Percentiles rank a stretch among this genome's conserved stretches.
Conservation (phyloP, 2,329 filamentous ascomycete genomes). For the Paecilomyces sp. region DNA sequence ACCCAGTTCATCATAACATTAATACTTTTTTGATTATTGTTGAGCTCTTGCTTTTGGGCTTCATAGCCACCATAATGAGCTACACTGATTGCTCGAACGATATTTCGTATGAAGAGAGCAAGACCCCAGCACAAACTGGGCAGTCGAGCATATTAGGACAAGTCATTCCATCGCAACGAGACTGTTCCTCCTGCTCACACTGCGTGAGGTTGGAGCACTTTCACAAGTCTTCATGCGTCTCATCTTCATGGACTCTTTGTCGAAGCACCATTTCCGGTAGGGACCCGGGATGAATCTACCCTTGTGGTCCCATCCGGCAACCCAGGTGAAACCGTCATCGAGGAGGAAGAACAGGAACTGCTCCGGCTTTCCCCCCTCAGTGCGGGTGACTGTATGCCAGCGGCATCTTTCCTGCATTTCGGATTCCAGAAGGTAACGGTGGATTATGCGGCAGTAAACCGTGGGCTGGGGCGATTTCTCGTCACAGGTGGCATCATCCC, state of each 20-base stretch:
- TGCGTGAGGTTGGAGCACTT: constrained; percentile 29
- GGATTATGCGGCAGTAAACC: constrained; percentile 43
- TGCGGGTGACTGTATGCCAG: constrained; percentile 32
- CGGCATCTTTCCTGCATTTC: constrained; percentile 43
- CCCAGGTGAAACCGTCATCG: constrained; percentile 43
- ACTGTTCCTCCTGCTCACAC: constrained; percentile 16
- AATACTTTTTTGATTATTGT: background rate
- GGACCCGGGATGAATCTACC: constrained; percentile 45
- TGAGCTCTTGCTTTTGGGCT: background rate
- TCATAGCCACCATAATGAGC: background rate
- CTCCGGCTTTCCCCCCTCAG: constrained; percentile 29
- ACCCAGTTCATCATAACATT: background rate
- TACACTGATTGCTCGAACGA: background rate
- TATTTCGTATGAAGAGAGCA: background rate
- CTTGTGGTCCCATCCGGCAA: constrained; percentile 43
- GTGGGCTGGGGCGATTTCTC: constrained; percentile 29
- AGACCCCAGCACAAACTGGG: background rate
- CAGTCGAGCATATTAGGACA: background rate
- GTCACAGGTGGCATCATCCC: constrained; percentile 25
- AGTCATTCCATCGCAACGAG: background rate
- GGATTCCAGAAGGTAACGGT: constrained; percentile 41
- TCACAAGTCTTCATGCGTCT: constrained; percentile 24
- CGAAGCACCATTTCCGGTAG: constrained; percentile 44
- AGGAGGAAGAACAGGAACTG: constrained; percentile 43
- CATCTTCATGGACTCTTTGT: constrained; percentile 31